Evolutionary conservation across 345 rosid species (phyloP).

Genomic region (Citrus reticulata): DNA sequence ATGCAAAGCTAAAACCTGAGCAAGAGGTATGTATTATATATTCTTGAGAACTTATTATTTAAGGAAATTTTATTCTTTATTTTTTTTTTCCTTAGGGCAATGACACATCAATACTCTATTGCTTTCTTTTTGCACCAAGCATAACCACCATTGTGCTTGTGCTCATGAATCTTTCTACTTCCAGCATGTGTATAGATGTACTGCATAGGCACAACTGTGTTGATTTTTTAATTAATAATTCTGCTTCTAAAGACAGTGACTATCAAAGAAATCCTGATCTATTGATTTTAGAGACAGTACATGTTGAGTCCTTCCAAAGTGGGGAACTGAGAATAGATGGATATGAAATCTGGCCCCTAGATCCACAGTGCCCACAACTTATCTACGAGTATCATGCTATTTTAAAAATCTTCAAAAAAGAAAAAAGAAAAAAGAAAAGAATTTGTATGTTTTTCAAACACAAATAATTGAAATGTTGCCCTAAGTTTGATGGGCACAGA

Average conservation of each 20-base stretch:
- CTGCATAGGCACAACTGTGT: not conserved
- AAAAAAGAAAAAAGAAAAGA: not conserved
- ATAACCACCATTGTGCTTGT: not conserved
- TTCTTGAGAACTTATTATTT: not conserved
- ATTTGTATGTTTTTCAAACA: not conserved
- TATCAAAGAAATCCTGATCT: not conserved
- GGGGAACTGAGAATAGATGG: slow-evolving; percentile 13
- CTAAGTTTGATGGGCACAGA: slow-evolving; percentile 7
- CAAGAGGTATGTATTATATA: slow-evolving; percentile 40
- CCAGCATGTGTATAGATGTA: not conserved
- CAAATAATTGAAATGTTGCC: slow-evolving; percentile 10
- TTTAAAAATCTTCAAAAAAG: not conserved
- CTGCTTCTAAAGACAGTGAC: not conserved
- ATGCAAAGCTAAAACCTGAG: slow-evolving; percentile 32
- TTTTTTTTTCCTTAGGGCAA: not conserved
- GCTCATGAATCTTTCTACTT: not conserved
- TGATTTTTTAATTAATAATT: not conserved
- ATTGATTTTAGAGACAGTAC: not conserved
- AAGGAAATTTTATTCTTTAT: too few species aligned
- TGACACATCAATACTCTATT: not conserved
- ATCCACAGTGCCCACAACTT: not conserved
- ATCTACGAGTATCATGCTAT: not conserved
- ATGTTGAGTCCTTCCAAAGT: not conserved
- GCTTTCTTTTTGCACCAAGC: not conserved
- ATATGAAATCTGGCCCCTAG: slow-evolving; percentile 15